These are phyloP conservation scores for Carpinus viminea DNA, from an alignment of 306 rosid species.

Conservation along the genomic window DNA sequence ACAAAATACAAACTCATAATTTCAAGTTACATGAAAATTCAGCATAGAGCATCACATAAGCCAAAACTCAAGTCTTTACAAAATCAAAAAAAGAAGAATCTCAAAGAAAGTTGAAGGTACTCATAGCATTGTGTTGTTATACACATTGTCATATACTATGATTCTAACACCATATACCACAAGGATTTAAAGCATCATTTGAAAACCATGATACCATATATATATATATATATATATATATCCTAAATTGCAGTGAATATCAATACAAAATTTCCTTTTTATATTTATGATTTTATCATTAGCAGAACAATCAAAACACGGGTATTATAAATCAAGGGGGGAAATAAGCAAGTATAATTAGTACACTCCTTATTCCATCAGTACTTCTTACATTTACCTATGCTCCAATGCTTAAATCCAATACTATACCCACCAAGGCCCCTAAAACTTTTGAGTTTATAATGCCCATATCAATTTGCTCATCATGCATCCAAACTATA, in stretches of 20 bases:
- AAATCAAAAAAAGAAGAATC: not conserved
- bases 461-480: not conserved
- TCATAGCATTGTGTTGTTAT: not conserved
- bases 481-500: not conserved
- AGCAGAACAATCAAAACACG: not conserved
- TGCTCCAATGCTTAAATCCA: not conserved
- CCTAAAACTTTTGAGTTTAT: not conserved
- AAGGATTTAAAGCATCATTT: not conserved
- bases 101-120: not conserved
- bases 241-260: not conserved
- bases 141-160: not conserved
- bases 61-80: not conserved
- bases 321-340: not conserved
- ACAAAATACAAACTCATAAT: slow-evolving; percentile 30
- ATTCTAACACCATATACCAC: not conserved
- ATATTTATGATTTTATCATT: not conserved
- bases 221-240: no score
- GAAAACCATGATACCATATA: not conserved
- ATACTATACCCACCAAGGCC: not conserved
- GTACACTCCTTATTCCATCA: not conserved
- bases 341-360: not conserved
- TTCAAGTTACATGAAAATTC: slow-evolving; percentile 30
- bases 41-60: not conserved
- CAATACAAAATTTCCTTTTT: not conserved
- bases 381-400: not conserved